phyloP scores from a whole-genome alignment of 495 filamentous ascomycete genomes.

The Letharia columbiana region DNA sequence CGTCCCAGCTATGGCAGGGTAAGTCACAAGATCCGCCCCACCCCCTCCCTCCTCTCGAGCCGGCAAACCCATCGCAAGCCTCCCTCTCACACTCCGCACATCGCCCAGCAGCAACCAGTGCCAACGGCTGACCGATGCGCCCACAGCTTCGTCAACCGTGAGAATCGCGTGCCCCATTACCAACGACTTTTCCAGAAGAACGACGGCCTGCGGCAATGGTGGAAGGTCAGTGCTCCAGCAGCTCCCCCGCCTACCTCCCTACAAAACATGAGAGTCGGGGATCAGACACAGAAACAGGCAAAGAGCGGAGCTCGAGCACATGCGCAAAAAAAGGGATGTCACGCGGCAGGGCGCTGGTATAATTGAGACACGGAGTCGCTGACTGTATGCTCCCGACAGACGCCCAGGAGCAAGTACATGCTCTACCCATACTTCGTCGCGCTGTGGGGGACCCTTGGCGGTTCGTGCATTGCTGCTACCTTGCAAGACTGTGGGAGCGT shows the following conservation, averaged over 20 bases:
- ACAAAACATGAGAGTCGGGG: neutral
- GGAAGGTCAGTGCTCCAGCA: constrained; percentile 55
- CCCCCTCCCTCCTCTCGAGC: too few relatives aligned
- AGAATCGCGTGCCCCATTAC: constrained; percentile 77
- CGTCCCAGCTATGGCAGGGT: too few relatives aligned
- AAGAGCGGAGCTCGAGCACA: too few relatives aligned
- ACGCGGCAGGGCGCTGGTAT: neutral
- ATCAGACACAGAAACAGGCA: neutral
- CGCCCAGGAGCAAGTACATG: constrained; percentile 54
- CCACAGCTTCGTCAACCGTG: constrained; percentile 50
- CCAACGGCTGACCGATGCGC: too few relatives aligned
- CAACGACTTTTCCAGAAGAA: constrained; percentile 77
- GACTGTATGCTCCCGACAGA: constrained; percentile 31
- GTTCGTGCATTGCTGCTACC: constrained; percentile 32
- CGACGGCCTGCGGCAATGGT: constrained; percentile 75
- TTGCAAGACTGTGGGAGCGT: neutral
- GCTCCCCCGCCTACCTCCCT: neutral
- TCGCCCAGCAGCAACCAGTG: too few relatives aligned
- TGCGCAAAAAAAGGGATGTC: too few relatives aligned
- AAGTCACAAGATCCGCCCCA: too few relatives aligned
- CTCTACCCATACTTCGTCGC: constrained; percentile 67
- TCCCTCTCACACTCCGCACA: too few relatives aligned
- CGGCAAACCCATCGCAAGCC: too few relatives aligned
- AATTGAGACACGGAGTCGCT: neutral
- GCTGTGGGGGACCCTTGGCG: constrained; percentile 51